Conservation (phyloP, 495 filamentous ascomycete genomes). For the Penicillium silybi region DNA sequence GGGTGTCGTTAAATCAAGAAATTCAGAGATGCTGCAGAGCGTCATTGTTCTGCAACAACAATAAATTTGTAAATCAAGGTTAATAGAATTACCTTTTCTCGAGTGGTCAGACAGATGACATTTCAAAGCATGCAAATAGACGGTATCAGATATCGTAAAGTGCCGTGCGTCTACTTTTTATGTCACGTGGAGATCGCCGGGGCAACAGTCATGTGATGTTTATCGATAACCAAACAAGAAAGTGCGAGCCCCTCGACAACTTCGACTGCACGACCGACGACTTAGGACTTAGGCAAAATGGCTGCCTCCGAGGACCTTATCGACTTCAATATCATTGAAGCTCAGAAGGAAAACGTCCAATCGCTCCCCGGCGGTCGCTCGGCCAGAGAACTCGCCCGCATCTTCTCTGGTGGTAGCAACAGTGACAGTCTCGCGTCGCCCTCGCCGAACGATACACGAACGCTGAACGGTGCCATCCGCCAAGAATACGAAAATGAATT, state of each 20-base stretch:
- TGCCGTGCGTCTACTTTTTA: background rate
- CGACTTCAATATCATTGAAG: conserved; percentile 93
- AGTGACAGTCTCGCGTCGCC: conserved; percentile 44
- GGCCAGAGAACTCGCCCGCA: conserved; percentile 79
- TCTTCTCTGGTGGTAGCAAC: conserved; percentile 64
- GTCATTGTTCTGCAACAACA: background rate
- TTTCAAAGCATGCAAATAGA: background rate
- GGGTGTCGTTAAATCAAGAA: background rate
- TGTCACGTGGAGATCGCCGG: conserved; percentile 32
- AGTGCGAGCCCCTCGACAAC: conserved; percentile 3
- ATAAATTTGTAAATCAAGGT: background rate
- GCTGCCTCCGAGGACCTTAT: conserved; percentile 58
- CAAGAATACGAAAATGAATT: conserved; percentile 86
- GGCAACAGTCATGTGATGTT: conserved; percentile 39
- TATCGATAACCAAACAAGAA: conserved; percentile 39
- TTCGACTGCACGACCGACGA: background rate
- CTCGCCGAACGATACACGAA: conserved; percentile 67
- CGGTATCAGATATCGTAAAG: background rate
- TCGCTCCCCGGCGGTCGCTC: conserved; percentile 87
- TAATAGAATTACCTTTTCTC: background rate
- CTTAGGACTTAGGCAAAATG: conserved; percentile 38
- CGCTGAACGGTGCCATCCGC: conserved; percentile 70
- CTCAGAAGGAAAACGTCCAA: conserved; percentile 96
- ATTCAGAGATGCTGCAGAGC: background rate
- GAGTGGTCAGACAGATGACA: background rate